These are phyloP conservation scores for Andalucia godoyi DNA, from an alignment of 78 protist genomes.

Conservation along the genomic window DNA sequence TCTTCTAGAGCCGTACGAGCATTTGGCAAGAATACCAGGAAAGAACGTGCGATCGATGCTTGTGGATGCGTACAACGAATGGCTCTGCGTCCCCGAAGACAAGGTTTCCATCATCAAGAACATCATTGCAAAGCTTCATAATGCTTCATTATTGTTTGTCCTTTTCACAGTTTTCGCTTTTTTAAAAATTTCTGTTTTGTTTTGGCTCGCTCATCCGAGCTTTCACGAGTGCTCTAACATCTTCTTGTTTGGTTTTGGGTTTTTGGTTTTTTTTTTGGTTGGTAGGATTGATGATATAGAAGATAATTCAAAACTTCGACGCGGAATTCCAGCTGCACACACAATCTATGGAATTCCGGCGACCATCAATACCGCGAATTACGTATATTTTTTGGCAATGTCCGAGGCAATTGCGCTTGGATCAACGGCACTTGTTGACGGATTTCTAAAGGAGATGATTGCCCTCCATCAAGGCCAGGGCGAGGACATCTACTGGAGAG, in stretches of 20 bases:
- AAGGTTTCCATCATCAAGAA: slow-evolving; percentile 15
- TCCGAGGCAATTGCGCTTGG: not conserved
- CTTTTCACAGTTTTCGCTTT: not conserved
- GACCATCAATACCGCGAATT: slow-evolving; percentile 87
- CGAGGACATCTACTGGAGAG: slow-evolving; percentile 77
- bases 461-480: slow-evolving; percentile 86
- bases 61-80: slow-evolving; percentile 65
- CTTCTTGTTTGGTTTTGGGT: no score
- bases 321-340: slow-evolving; percentile 76
- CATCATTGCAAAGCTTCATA: slow-evolving; percentile 58
- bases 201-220: no score
- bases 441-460: slow-evolving; percentile 48
- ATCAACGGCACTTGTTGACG: not conserved
- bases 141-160: slow-evolving; percentile 43
- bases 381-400: slow-evolving; percentile 68
- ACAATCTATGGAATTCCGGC: slow-evolving; percentile 58
- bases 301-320: slow-evolving; percentile 76
- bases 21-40: slow-evolving; percentile 51
- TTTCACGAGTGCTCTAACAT: no score
- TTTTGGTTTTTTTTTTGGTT: not conserved
- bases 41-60: slow-evolving; percentile 56
- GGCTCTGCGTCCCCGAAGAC: slow-evolving; percentile 48
- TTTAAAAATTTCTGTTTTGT: no score
- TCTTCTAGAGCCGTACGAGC: slow-evolving; percentile 53
- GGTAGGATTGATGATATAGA: slow-evolving; percentile 87